Evolutionary conservation across 2,329 filamentous ascomycete genomes (phyloP).

Genomic region (Trichoderma atroviride): DNA sequence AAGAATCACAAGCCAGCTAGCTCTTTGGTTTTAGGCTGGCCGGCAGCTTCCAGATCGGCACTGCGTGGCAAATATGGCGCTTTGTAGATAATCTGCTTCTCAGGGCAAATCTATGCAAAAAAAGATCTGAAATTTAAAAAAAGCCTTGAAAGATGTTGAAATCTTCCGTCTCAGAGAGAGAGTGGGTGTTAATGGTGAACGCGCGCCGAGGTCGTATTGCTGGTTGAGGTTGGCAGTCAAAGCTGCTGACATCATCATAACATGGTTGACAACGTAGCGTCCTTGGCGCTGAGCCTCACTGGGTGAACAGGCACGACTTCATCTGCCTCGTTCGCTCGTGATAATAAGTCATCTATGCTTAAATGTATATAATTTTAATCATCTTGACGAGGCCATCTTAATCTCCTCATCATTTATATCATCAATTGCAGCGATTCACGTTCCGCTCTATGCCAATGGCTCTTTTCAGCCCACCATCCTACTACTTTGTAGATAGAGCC

Average conservation of each 20-base stretch:
- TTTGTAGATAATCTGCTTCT: not conserved
- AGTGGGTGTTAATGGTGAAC: not conserved
- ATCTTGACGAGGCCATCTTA: conserved; percentile 3
- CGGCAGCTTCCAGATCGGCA: not conserved
- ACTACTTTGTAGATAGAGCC: not conserved
- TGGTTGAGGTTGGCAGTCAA: not conserved
- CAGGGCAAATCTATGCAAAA: not conserved
- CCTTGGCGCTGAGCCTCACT: conserved; percentile 9
- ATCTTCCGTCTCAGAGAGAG: not conserved
- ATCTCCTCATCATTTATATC: not conserved
- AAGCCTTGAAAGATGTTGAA: not conserved
- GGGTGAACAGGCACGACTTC: not conserved
- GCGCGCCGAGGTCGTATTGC: not conserved
- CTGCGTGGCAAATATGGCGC: not conserved
- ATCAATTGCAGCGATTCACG: not conserved
- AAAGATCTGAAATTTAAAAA: not conserved
- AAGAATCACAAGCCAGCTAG: not conserved
- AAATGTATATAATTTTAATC: conserved; percentile 14
- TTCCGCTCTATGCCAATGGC: not conserved
- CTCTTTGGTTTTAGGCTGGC: not conserved
- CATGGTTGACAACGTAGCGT: conserved; percentile 1
- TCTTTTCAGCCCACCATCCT: not conserved
- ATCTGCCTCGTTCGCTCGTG: not conserved
- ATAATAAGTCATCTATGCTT: not conserved
- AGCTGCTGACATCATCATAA: conserved; percentile 20